Percentiles rank a stretch among this genome's conserved stretches.
These are phyloP conservation scores for Rhazya stricta DNA, from an alignment of 257 asterid species.

Conservation along the genomic window DNA sequence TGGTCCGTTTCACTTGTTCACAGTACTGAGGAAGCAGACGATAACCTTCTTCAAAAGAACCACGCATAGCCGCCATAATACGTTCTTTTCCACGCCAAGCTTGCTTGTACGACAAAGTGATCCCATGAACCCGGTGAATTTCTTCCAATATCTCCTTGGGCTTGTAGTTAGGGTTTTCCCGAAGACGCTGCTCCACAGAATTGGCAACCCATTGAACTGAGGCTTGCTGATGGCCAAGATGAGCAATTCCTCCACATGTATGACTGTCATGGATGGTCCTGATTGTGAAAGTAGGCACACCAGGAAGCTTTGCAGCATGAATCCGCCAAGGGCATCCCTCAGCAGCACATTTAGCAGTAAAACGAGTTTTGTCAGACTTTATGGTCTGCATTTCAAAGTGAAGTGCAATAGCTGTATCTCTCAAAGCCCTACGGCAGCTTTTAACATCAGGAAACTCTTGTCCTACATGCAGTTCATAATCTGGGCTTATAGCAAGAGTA, in stretches of 20 bases:
- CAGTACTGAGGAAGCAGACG: constrained; percentile 88
- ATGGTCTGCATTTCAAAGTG: constrained; percentile 93
- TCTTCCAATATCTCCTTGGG: constrained; percentile 96
- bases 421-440: constrained; percentile 86
- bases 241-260: constrained; percentile 78
- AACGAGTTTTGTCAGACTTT: constrained; percentile 89
- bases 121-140: constrained; percentile 77
- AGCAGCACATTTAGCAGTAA: constrained; percentile 82
- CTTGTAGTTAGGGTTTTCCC: constrained; percentile 83
- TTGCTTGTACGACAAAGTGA: constrained; percentile 88
- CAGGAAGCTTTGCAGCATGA: constrained; percentile 96
- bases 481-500: constrained; percentile 46
- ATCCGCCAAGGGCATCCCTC: constrained; percentile 97
- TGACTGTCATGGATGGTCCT: constrained; percentile 80
- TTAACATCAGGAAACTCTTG: constrained; percentile 92
- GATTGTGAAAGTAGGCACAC: constrained; percentile 85
- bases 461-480: constrained; percentile 78
- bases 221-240: constrained; percentile 97
- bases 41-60: constrained; percentile 92
- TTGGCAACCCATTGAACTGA: constrained; percentile 98
- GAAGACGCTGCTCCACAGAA: constrained; percentile 79
- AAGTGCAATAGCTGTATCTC: constrained; percentile 89
- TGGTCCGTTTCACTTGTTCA: constrained; percentile 80
- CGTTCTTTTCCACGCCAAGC: constrained; percentile 99
- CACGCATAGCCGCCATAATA: constrained; percentile 90